These are phyloP conservation scores for Sporothrix humicola DNA, from an alignment of 2,329 filamentous ascomycete genomes.

Conservation along the genomic window DNA sequence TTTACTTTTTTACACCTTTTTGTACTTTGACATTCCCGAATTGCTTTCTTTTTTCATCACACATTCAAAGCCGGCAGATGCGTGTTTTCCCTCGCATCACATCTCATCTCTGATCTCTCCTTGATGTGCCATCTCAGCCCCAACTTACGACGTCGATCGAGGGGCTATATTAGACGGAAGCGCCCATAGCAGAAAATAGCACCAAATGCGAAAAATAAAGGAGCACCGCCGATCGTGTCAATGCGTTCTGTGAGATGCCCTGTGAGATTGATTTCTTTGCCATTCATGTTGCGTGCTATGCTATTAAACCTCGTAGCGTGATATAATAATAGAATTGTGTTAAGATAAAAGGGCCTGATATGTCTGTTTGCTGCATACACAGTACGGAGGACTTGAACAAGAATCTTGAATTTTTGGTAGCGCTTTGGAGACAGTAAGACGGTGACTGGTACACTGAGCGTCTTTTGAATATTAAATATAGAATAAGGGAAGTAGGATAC, in stretches of 20 bases:
- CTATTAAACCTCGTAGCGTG: neutral
- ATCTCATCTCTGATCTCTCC: neutral
- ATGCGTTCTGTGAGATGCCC: neutral
- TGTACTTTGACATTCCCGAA: too few relatives aligned
- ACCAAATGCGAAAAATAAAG: neutral
- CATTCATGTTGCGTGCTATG: neutral
- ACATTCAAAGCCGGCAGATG: neutral
- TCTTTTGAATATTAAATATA: neutral
- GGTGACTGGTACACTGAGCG: neutral
- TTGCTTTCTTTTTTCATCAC: neutral
- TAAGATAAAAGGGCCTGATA: constrained; percentile 15
- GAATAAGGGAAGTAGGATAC: neutral
- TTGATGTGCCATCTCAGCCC: neutral
- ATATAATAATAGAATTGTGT: neutral
- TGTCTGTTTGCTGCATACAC: constrained; percentile 3
- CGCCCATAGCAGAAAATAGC: neutral
- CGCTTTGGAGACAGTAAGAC: neutral
- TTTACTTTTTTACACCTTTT: neutral
- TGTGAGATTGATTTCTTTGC: neutral
- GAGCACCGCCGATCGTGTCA: neutral
- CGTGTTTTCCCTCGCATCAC: neutral
- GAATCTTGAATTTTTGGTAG: neutral
- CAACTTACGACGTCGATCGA: constrained; percentile 11
- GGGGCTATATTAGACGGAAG: constrained; percentile 16
- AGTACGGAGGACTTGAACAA: neutral